phyloP scores from a whole-genome alignment of 2,329 filamentous ascomycete species.

The Penicillium fuscoglaucum region DNA sequence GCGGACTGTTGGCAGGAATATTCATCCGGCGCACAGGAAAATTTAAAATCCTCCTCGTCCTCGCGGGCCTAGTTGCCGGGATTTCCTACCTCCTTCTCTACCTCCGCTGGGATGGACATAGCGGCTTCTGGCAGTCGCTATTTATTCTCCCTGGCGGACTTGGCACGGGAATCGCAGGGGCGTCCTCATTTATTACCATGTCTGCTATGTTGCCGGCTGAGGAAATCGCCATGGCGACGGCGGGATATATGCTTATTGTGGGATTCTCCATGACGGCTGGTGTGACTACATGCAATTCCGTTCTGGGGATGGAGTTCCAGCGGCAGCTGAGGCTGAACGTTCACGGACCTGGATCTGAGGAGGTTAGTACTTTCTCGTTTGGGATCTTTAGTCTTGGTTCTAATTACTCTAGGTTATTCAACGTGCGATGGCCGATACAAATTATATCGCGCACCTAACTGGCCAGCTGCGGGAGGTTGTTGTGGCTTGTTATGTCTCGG shows the following conservation, averaged over 20 bases:
- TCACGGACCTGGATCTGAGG: constrained; percentile 27
- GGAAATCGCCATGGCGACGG: constrained; percentile 53
- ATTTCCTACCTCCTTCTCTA: constrained; percentile 55
- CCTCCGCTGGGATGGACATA: constrained; percentile 61
- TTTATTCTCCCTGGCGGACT: constrained; percentile 61
- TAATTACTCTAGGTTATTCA: constrained; percentile 42
- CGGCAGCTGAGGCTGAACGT: constrained; percentile 35
- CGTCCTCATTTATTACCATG: constrained; percentile 53
- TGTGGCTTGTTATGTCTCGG: constrained; percentile 29
- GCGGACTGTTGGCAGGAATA: constrained; percentile 60
- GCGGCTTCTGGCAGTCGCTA: constrained; percentile 56
- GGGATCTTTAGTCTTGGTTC: not conserved
- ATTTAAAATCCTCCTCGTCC: constrained; percentile 58
- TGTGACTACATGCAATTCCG: constrained; percentile 40
- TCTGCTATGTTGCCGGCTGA: constrained; percentile 47
- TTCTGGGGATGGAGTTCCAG: constrained; percentile 40
- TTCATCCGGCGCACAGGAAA: constrained; percentile 60
- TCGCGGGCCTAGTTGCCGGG: constrained; percentile 53
- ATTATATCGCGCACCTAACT: constrained; percentile 39
- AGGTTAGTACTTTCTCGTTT: constrained; percentile 8
- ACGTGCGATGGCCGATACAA: constrained; percentile 42
- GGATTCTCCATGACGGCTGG: constrained; percentile 47
- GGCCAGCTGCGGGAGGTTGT: constrained; percentile 31
- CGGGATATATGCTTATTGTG: constrained; percentile 50
- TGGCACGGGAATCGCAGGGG: constrained; percentile 50